Evolutionary conservation across 1,139 yeast species (phyloP).

Genomic region (Meyerozyma elateridarum): DNA sequence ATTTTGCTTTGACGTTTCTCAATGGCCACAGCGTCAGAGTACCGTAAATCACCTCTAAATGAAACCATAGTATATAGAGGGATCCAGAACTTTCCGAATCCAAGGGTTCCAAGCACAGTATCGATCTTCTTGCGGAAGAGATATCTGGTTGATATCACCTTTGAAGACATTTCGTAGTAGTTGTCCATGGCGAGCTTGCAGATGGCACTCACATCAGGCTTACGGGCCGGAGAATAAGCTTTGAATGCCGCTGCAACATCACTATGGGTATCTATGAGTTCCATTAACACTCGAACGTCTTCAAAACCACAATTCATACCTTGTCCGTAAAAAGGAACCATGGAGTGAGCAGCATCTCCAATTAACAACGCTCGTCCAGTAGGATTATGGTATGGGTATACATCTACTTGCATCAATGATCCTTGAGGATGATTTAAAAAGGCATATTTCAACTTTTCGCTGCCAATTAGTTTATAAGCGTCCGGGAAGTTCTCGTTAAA

Average conservation of each 20-base stretch:
- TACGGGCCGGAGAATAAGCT: conserved; percentile 53
- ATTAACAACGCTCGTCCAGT: conserved; percentile 62
- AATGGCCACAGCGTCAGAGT: conserved; percentile 62
- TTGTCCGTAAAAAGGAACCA: conserved; percentile 97
- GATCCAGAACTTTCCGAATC: conserved; percentile 54
- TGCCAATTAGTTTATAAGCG: conserved; percentile 66
- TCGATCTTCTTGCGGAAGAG: conserved; percentile 67
- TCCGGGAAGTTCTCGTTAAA: conserved; percentile 67
- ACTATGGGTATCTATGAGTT: conserved; percentile 44
- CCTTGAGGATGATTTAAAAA: conserved; percentile 68
- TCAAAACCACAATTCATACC: conserved; percentile 98
- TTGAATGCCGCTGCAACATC: conserved; percentile 50
- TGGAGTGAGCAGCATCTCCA: conserved; percentile 94
- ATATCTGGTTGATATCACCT: conserved; percentile 64
- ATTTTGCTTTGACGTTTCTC: conserved; percentile 48
- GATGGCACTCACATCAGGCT: conserved; percentile 68
- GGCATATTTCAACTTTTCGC: conserved; percentile 45
- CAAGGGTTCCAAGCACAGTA: conserved; percentile 50
- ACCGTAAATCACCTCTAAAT: conserved; percentile 77
- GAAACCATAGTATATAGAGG: conserved; percentile 93
- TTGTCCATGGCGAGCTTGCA: conserved; percentile 75
- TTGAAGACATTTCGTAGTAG: conserved; percentile 83
- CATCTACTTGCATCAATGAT: conserved; percentile 62
- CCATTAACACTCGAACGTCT: conserved; percentile 69
- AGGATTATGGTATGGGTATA: conserved; percentile 64